phyloP scores from a whole-genome alignment of 169 alveolate genomes.

The Cystoisospora suis region DNA sequence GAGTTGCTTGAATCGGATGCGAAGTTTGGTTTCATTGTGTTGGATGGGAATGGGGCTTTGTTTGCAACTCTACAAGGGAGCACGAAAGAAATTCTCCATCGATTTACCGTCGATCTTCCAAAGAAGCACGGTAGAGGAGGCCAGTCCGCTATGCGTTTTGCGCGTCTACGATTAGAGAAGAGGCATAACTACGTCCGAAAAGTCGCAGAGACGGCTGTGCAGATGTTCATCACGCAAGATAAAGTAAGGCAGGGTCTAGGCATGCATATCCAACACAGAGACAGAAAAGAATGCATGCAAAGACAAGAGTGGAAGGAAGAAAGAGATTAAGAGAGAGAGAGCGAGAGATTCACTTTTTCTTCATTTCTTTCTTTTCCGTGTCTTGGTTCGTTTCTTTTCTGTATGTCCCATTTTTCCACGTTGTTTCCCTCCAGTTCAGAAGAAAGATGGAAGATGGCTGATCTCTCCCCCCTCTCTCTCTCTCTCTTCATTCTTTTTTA shows the following conservation, averaged over 20 bases:
- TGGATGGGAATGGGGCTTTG: slow-evolving; percentile 98
- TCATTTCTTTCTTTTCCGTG: too few species aligned
- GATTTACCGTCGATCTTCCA: slow-evolving; percentile 97
- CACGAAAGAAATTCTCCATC: slow-evolving; percentile 76
- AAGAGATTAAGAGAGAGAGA: neutral
- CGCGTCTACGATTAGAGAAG: slow-evolving; percentile 98
- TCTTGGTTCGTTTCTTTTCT: too few species aligned
- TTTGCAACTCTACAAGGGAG: slow-evolving; percentile 96
- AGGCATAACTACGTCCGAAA: slow-evolving; percentile 97
- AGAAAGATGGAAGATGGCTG: too few species aligned
- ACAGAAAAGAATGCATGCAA: neutral
- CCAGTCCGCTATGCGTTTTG: slow-evolving; percentile 99
- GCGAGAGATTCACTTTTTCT: neutral
- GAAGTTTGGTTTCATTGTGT: slow-evolving; percentile 97
- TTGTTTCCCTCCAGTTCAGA: too few species aligned
- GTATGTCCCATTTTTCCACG: too few species aligned
- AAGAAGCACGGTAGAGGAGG: slow-evolving; percentile 99
- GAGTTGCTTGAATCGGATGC: slow-evolving; percentile 92
- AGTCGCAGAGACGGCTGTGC: slow-evolving; percentile 97
- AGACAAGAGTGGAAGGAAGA: neutral
- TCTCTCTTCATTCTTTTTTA: too few species aligned
- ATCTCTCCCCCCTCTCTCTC: too few species aligned
- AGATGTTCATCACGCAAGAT: slow-evolving; percentile 96
- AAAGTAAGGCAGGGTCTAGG: slow-evolving; percentile 82
- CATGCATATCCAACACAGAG: neutral